Base-by-base conservation (phyloP, 2,329 filamentous ascomycete species). In the Xylaria sp. region DNA sequence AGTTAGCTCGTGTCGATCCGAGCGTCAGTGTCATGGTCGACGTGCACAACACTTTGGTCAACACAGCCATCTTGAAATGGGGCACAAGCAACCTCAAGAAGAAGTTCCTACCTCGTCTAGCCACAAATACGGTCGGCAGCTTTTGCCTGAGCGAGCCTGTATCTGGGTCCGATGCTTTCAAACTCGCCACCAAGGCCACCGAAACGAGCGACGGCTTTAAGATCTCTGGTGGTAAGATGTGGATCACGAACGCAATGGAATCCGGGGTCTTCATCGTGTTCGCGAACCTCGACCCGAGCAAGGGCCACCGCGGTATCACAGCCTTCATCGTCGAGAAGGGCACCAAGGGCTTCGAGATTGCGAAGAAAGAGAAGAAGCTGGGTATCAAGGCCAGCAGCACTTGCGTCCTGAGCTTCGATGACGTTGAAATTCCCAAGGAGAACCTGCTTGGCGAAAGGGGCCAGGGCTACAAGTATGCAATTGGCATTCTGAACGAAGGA, bases 321-420 rank as follows among this genome's bases (percentile, higher is more conserved):
- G 96, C 96, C 62, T 99, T 99, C 80, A 85, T 99, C 70, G 91
- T 98, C 51, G 94, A 98, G 83, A 98, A 97, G 86, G 91, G 86
- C 77, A 92, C 89, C 59, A 90, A 91, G 64, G 96, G 96, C 41
- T 98, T 99, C 86, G 91, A 89, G 70, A 97, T 99, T 78, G 94
- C 96, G 49, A 99, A 99, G 89, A 99, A 99, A 86, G 96, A 99
- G 87, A 98, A 98, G 91, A 99, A 99, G 86, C 90, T 99, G 58
- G 96, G 96, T 68, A 99, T 99, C 84, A 91, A 89, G 78, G 96
- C 96, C 63, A 97, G 93, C 83, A 97, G 93, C 84, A 99, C 96
- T 39, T 99, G 96, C 82, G 95, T 98, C 72, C 87, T 99, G 81
- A 98, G 93, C 86, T 97, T 99, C 76, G 96, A 99, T 82, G 96